Base-by-base conservation (phyloP, 768 basidiomycete genomes). In the Kwoniella newhampshirensis region DNA sequence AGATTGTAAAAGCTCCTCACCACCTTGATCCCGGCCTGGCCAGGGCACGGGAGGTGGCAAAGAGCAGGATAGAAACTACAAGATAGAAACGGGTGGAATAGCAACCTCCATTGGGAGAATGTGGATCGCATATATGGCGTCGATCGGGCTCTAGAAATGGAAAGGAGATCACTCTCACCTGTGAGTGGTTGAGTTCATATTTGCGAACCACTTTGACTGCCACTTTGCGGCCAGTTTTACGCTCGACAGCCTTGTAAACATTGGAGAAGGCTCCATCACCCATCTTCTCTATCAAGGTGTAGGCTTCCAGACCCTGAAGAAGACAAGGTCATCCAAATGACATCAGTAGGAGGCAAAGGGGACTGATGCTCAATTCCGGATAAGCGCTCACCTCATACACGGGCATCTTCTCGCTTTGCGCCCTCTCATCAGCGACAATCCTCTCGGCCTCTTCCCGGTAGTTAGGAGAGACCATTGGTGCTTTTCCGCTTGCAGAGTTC, bases 231-330 rank as follows among this genome's bases (percentile, higher is more conserved):
- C 86, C 85, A 11, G 85, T 86, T 35, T 81, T 79, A 45, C 84
- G 81, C 74, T 97, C 88, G 52, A 87, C 67, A 13, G 91, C 94
- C 74, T 89, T 89, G 82, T 94, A 99, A 8, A 99, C 94, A 73
- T 96, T 91, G n/a, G 93, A 97, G 76, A 99, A 99, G 40, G 94
- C 94, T 58, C 94, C 94, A 68, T 78, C 78, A 27, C 78, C 78
- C 78, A 78, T 78, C 67, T 78, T 78, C 51, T 74, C 74, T 36
- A 76, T 68, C 5, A 74, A 56, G 86, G 89, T 68, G 39, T 66
- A 70, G 28, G 58, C 64, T 56, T 76, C 75, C 37, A 76, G 43
- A 35, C 75, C 75, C 73, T 75, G 51, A 12, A 26, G 51, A 17
- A 20, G 28, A 35, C n/a, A 40, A 32, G 32, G 13, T 20, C 23